phyloP scores from a whole-genome alignment of 305 asterid genomes.

The Galium porrigens region DNA sequence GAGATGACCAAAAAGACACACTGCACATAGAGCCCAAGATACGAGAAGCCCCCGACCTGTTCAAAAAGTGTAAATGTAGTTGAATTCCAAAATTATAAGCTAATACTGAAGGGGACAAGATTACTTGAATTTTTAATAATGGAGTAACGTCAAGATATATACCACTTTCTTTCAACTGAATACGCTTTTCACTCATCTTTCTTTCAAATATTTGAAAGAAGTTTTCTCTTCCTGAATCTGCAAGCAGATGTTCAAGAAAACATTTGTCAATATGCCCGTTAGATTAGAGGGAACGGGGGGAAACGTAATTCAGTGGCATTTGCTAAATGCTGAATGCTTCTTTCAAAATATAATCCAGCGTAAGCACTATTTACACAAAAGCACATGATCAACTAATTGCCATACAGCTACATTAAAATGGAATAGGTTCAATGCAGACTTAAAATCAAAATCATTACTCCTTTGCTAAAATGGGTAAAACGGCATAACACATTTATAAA shows the following conservation, averaged over 20 bases:
- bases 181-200: conserved; percentile 73
- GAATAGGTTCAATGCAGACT: not conserved
- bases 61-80: conserved; percentile 15
- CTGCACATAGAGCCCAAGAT: conserved; percentile 94
- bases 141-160: conserved; percentile 16
- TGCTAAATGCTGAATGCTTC: not conserved
- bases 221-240: conserved; percentile 67
- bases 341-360: not conserved
- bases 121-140: conserved; percentile 4
- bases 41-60: conserved; percentile 90
- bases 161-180: conserved; percentile 74
- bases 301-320: not conserved
- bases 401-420: not conserved
- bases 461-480: too few relatives aligned
- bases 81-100: conserved; percentile 5
- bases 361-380: not conserved
- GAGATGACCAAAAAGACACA: conserved; percentile 78
- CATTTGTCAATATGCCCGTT: conserved; percentile 4
- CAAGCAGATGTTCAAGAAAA: conserved; percentile 19
- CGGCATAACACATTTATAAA: too few relatives aligned
- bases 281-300: conserved; percentile 7
- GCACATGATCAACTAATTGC: not conserved
- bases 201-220: conserved; percentile 67
- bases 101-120: not conserved
- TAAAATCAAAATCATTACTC: too few relatives aligned